phyloP scores from a whole-genome alignment of 1,284 basidiomycete genomes.

The Tylopilus sp. region DNA sequence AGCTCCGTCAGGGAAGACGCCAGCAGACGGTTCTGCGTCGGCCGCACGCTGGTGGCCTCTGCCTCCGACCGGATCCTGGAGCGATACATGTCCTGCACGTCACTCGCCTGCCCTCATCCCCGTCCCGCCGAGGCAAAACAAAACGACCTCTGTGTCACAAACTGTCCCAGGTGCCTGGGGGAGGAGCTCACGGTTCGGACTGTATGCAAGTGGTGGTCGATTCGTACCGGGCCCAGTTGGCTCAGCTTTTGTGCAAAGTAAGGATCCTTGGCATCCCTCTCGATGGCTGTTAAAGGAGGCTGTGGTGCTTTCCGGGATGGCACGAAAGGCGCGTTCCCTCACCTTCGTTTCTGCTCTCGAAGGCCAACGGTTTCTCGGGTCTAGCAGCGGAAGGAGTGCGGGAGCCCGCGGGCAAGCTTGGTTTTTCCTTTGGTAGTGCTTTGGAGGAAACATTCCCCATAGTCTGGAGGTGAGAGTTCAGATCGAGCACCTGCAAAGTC shows the following conservation, averaged over 20 bases:
- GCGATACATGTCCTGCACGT: slow-evolving; percentile 46
- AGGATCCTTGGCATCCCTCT: slow-evolving; percentile 68
- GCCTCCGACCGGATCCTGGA: slow-evolving; percentile 53
- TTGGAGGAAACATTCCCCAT: slow-evolving; percentile 77
- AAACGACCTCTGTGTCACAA: too few relatives aligned
- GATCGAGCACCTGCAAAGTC: not conserved
- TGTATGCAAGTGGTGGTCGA: slow-evolving; percentile 62
- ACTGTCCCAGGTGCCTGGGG: not conserved
- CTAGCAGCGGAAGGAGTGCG: slow-evolving; percentile 35
- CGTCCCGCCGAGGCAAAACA: not conserved
- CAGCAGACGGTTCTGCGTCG: slow-evolving; percentile 47
- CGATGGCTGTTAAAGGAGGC: slow-evolving; percentile 48
- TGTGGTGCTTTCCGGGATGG: not conserved
- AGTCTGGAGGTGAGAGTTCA: not conserved
- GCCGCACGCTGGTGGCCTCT: slow-evolving; percentile 41
- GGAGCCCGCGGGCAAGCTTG: slow-evolving; percentile 51
- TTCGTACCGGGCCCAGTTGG: slow-evolving; percentile 66
- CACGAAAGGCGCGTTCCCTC: slow-evolving; percentile 1
- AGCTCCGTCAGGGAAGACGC: slow-evolving; percentile 57
- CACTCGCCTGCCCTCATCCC: slow-evolving; percentile 25
- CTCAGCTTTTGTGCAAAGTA: slow-evolving; percentile 72
- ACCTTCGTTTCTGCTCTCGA: slow-evolving; percentile 55
- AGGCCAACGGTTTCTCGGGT: slow-evolving; percentile 38
- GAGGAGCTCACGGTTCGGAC: slow-evolving; percentile 51
- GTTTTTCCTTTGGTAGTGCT: slow-evolving; percentile 55